These are phyloP conservation scores for Drechslera avenae DNA, from an alignment of 2,329 filamentous ascomycete species.

Conservation along the genomic window DNA sequence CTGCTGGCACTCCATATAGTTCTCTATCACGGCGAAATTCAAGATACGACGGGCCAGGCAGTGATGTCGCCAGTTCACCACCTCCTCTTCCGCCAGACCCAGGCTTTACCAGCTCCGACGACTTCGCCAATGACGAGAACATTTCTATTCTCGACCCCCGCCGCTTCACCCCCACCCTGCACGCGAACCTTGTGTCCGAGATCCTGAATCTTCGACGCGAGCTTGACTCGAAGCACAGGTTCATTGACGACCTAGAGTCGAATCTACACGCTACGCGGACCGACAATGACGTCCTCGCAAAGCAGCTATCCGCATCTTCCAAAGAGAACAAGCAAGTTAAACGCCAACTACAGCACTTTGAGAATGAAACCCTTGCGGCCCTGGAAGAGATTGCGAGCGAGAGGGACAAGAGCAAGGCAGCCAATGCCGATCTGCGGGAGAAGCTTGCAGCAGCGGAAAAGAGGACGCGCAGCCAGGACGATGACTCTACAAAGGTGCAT, in stretches of 20 bases:
- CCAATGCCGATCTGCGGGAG: constrained; percentile 71
- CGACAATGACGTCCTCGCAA: constrained; percentile 74
- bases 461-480: constrained; percentile 77
- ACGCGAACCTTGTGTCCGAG: constrained; percentile 92
- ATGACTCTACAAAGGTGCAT: constrained; percentile 79
- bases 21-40: constrained; percentile 67
- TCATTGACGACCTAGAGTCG: constrained; percentile 83
- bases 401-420: constrained; percentile 80
- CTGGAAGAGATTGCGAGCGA: constrained; percentile 83
- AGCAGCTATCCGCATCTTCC: constrained; percentile 64
- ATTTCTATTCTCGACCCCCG: constrained; percentile 83
- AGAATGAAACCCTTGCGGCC: constrained; percentile 85
- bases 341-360: constrained; percentile 82
- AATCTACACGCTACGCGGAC: constrained; percentile 71
- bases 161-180: constrained; percentile 91
- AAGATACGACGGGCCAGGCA: constrained; percentile 62
- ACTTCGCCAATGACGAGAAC: constrained; percentile 66
- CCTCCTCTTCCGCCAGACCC: constrained; percentile 58
- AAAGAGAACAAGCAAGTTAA: constrained; percentile 83
- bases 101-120: constrained; percentile 52
- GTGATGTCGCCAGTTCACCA: constrained; percentile 69
- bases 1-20: constrained; percentile 73
- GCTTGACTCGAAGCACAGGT: constrained; percentile 83
- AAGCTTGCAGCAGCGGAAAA: constrained; percentile 80
- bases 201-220: constrained; percentile 87